Conservation (phyloP, 1,139 yeast species). For the Taphrina confusa region DNA sequence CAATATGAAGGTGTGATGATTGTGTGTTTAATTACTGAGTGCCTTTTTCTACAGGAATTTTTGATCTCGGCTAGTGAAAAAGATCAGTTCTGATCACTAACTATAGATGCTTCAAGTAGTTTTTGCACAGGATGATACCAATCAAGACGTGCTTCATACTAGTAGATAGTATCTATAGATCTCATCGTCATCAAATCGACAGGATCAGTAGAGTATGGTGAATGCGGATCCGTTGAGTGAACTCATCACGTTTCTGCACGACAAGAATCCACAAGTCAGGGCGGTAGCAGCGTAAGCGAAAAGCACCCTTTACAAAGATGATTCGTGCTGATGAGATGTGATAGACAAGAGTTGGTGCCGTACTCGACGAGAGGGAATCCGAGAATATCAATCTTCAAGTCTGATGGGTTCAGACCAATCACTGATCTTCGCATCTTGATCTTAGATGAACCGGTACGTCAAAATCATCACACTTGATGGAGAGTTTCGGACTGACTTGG, state of each 20-base stretch:
- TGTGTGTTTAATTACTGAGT: too few relatives aligned
- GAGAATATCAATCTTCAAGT: constrained; percentile 65
- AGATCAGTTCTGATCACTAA: not conserved
- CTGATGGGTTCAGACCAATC: constrained; percentile 70
- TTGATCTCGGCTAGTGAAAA: constrained; percentile 1
- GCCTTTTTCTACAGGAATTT: not conserved
- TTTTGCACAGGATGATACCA: too few relatives aligned
- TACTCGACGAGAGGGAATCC: constrained; percentile 61
- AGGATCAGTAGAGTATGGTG: not conserved
- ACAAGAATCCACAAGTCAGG: constrained; percentile 77
- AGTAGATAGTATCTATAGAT: not conserved
- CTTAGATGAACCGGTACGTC: constrained; percentile 51
- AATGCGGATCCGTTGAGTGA: constrained; percentile 37
- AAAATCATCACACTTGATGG: too few relatives aligned
- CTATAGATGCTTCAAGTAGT: too few relatives aligned
- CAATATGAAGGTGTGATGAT: too few relatives aligned
- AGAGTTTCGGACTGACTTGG: not conserved
- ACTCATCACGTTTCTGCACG: constrained; percentile 77
- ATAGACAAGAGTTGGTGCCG: constrained; percentile 70
- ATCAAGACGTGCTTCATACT: too few relatives aligned
- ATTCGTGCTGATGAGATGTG: too few relatives aligned
- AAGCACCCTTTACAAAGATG: not conserved
- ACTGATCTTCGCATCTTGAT: constrained; percentile 67
- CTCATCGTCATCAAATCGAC: not conserved
- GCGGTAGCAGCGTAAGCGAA: constrained; percentile 64